Conservation (phyloP, 2,329 filamentous ascomycete species). For the Fusarium pilosicola region DNA sequence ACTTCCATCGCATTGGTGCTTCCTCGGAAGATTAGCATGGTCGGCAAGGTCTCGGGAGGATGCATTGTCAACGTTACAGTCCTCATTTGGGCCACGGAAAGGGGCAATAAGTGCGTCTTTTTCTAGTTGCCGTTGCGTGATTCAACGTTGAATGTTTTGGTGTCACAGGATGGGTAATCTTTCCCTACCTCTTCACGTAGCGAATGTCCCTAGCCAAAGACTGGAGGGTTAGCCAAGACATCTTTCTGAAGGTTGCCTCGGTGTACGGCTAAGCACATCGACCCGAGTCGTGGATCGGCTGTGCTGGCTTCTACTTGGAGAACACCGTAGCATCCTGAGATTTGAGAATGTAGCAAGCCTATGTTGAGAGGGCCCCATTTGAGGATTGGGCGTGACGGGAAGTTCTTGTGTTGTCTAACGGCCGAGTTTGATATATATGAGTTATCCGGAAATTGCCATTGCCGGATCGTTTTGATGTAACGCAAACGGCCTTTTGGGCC, state of each 20-base stretch:
- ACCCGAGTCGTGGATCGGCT: background rate
- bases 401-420: constrained; percentile 11
- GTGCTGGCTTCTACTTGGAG: background rate
- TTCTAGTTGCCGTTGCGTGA: constrained; percentile 5
- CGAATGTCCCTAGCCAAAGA: background rate
- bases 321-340: background rate
- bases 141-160: background rate
- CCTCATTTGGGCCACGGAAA: constrained; percentile 21
- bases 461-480: constrained; percentile 20
- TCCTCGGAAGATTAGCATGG: constrained; percentile 39
- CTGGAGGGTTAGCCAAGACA: background rate
- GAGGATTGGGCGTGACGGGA: background rate
- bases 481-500: constrained; percentile 34
- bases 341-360: background rate
- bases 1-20: constrained; percentile 9
- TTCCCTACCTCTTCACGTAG: background rate
- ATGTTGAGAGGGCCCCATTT: background rate
- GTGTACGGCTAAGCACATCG: background rate
- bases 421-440: constrained; percentile 8
- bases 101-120: constrained; percentile 16
- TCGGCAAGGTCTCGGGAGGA: constrained; percentile 30
- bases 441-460: constrained; percentile 22
- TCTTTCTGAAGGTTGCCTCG: background rate
- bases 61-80: constrained; percentile 29
- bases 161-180: constrained; percentile 12